phyloP scores from a whole-genome alignment of 306 rosid genomes.

The Potentilla sterilis region DNA sequence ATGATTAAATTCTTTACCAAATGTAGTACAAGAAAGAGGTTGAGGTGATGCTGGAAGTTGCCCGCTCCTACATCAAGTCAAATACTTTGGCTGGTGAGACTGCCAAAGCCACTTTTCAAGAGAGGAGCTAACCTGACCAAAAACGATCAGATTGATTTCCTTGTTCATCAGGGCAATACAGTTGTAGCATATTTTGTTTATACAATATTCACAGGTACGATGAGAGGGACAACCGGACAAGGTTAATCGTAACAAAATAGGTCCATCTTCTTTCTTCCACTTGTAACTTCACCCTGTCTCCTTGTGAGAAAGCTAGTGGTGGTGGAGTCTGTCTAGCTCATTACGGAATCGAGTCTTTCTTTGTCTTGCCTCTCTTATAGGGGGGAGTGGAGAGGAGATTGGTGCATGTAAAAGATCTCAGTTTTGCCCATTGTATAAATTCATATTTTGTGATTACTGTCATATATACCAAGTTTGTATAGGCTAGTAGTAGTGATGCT shows the following conservation, averaged over 20 bases:
- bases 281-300: constrained; percentile 30
- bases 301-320: constrained; percentile 26
- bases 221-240: constrained; percentile 3
- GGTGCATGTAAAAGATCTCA: neutral
- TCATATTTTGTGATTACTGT: neutral
- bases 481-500: neutral
- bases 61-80: constrained; percentile 52
- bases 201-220: neutral
- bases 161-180: constrained; percentile 13
- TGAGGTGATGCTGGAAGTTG: constrained; percentile 70
- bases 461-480: neutral
- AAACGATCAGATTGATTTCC: constrained; percentile 20
- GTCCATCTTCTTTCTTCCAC: constrained; percentile 20
- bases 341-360: neutral
- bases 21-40: constrained; percentile 93
- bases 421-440: neutral
- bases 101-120: constrained; percentile 31
- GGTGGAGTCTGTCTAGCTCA: neutral
- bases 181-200: constrained; percentile 20
- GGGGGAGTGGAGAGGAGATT: neutral
- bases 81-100: constrained; percentile 29
- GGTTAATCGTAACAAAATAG: constrained; percentile 25
- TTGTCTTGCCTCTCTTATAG: neutral
- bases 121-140: constrained; percentile 32
- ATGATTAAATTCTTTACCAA: constrained; percentile 20